Percentiles rank a stretch among this genome's conserved stretches.
These are phyloP conservation scores for Sicyos baderoa DNA, from an alignment of 306 rosid genomes.

Conservation along the genomic window DNA sequence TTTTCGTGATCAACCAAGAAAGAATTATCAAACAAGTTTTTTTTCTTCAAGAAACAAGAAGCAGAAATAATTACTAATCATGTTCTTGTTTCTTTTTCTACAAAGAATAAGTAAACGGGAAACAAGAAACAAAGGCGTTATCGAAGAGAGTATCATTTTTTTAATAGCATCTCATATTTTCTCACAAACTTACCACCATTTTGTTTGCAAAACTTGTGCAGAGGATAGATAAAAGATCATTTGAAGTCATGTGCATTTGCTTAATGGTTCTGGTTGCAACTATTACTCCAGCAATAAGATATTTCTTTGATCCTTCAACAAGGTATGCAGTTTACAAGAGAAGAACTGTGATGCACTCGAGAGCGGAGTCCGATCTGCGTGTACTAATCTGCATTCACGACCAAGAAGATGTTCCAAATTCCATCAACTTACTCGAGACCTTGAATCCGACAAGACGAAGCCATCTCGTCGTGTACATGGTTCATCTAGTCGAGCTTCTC, in stretches of 20 bases:
- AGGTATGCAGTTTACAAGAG: slow-evolving; percentile 23
- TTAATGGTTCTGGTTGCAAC: slow-evolving; percentile 22
- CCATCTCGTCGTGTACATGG: slow-evolving; percentile 23
- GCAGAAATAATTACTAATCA: too few relatives aligned
- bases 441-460: slow-evolving; percentile 23
- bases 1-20: too few relatives aligned
- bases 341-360: slow-evolving; percentile 22
- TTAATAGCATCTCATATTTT: too few relatives aligned
- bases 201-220: slow-evolving; percentile 3
- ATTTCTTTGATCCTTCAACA: slow-evolving; percentile 31
- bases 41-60: too few relatives aligned
- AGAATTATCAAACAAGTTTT: too few relatives aligned
- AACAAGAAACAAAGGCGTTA: too few relatives aligned
- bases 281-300: slow-evolving; percentile 20
- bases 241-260: slow-evolving; percentile 16
- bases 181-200: neutral
- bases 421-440: slow-evolving; percentile 32
- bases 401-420: slow-evolving; percentile 21
- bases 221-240: slow-evolving; percentile 17
- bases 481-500: slow-evolving; percentile 28
- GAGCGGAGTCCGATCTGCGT: slow-evolving; percentile 16
- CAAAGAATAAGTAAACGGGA: too few relatives aligned
- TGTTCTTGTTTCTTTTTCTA: too few relatives aligned
- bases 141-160: too few relatives aligned
- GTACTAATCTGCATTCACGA: slow-evolving; percentile 26